Conservation (phyloP, 352 stramenopile species). For the Peronospora belbahrii region DNA sequence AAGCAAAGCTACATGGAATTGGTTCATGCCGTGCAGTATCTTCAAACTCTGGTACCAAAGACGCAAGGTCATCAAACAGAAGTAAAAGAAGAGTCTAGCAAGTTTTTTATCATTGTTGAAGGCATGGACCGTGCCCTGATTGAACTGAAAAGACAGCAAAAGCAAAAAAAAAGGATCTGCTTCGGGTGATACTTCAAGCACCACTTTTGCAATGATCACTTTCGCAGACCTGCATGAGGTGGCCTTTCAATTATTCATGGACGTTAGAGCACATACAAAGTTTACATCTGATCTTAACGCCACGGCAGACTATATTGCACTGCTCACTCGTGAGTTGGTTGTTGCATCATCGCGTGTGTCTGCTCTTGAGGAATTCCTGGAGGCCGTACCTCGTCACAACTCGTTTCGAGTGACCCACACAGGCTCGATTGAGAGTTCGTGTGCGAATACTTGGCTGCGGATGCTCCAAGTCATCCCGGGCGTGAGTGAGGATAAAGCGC, state of each 20-base stretch:
- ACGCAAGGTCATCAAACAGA: no score
- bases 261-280: slow-evolving; percentile 45
- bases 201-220: slow-evolving; percentile 13
- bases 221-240: slow-evolving; percentile 59
- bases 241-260: slow-evolving; percentile 62
- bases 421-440: slow-evolving; percentile 37
- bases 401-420: slow-evolving; percentile 46
- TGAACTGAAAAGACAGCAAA: slow-evolving; percentile 33
- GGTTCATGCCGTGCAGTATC: slow-evolving; percentile 21
- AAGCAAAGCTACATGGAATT: slow-evolving; percentile 33
- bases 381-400: slow-evolving; percentile 45
- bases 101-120: slow-evolving; percentile 50
- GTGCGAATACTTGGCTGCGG: slow-evolving; percentile 61
- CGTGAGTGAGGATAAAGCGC: slow-evolving; percentile 63
- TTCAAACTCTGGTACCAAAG: slow-evolving; percentile 21
- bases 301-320: slow-evolving; percentile 42
- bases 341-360: slow-evolving; percentile 33
- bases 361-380: slow-evolving; percentile 44
- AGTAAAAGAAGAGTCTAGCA: slow-evolving; percentile 17
- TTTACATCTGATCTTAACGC: slow-evolving; percentile 52
- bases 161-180: slow-evolving; percentile 13
- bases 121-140: slow-evolving; percentile 53
- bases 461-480: slow-evolving; percentile 75
- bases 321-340: slow-evolving; percentile 51
- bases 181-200: neutral